Conservation (phyloP, 176 grass and related monocot genomes). For the Metroxylon sagu region DNA sequence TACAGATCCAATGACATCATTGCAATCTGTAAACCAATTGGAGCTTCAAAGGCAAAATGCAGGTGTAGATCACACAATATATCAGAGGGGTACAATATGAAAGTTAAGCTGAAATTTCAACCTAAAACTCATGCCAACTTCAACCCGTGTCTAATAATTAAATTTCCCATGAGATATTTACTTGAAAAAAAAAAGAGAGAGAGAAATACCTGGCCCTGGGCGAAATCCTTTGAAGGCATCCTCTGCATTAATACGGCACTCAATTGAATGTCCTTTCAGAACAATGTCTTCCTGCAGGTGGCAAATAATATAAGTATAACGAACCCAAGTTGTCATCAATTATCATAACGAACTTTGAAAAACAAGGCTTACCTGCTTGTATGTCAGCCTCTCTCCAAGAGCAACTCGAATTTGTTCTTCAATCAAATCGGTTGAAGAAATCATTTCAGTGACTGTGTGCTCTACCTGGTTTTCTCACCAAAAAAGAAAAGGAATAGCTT, state of each 20-base stretch:
- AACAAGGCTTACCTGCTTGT: slow-evolving; percentile 30
- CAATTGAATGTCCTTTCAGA: slow-evolving; percentile 51
- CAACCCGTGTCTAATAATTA: too few species aligned
- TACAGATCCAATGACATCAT: too few species aligned
- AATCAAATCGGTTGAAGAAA: slow-evolving; percentile 47
- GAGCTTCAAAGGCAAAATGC: too few species aligned
- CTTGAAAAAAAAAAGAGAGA: not conserved
- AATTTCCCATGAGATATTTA: too few species aligned
- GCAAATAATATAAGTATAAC: too few species aligned
- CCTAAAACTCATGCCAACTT: not conserved
- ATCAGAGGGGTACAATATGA: not conserved
- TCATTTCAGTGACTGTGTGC: slow-evolving; percentile 51
- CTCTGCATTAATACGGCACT: slow-evolving; percentile 53
- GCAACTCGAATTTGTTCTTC: slow-evolving; percentile 41
- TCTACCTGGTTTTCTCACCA: slow-evolving; percentile 27
- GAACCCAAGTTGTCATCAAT: too few species aligned
- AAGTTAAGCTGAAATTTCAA: not conserved
- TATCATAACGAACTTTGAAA: too few species aligned
- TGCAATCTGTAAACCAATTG: too few species aligned
- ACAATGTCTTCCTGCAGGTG: slow-evolving; percentile 39
- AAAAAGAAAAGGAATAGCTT: not conserved
- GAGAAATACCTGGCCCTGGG: slow-evolving; percentile 34
- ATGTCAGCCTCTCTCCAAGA: slow-evolving; percentile 38
- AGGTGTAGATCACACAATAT: not conserved
- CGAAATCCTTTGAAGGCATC: slow-evolving; percentile 52